Base-by-base conservation (phyloP, 2,329 filamentous ascomycete species). In the Plectosphaerella cucumerina region DNA sequence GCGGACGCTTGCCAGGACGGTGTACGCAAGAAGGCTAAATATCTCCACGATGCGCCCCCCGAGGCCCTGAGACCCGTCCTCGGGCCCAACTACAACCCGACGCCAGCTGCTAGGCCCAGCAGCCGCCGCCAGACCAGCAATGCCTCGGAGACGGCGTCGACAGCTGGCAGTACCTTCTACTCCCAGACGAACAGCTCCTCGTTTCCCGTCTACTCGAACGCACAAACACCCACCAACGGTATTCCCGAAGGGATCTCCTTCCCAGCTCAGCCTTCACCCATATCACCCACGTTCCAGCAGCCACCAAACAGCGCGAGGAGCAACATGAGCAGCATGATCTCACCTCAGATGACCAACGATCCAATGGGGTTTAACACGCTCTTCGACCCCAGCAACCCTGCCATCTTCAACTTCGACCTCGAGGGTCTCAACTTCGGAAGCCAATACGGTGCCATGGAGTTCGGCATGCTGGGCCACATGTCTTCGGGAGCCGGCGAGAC, bases 11-110 rank as follows among this genome's bases (percentile, higher is more conserved):
- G 94, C 65, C 91, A 96, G 68, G 94, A 99, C 65, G 94, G 94
- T 49, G 91, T 97, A 48, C 87, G 94, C 56, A 99, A 99, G 72
- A 99, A 97, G 78, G 94, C 94, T 48, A 99, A 99, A 70, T 99
- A 99, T 69, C 87, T 99, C 51, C 92, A 97, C 65, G 94, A 97
- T 77, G 91, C 93, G 22, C 92, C 93, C 34, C 84, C 90, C 48
- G 91, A 95, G 66, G 91, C 91, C 44, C 77, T 97, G 55, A 82
- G 93, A 65, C 90, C 92, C n/a, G 90, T 94, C 41, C 79, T 94
- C 45, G 85, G 86, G 5, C 83, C 85, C 26, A 84, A 79, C 55
- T 87, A 83, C 61, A 89, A 87, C 62, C 81, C 80, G 63, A 76
- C 68, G 68, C 66, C 72, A 4, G 50, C 60, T 60, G 70, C 71